Base-by-base conservation (phyloP, 2,329 filamentous ascomycete species). In the Bipolaris gigantea region DNA sequence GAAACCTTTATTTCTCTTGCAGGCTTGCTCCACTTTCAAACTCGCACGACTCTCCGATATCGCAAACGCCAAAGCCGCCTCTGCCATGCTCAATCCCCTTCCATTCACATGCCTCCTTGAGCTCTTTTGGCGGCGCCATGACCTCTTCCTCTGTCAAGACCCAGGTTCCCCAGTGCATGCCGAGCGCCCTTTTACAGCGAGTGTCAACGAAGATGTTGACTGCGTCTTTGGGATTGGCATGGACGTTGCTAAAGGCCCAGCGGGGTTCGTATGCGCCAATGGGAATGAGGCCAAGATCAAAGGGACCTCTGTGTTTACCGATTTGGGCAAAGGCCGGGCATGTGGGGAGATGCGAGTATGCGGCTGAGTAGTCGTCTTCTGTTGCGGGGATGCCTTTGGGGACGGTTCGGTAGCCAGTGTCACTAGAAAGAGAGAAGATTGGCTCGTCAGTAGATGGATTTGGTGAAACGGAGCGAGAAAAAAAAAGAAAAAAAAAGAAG, bases 101-200 rank as follows among this genome's bases (percentile, higher is more conserved):
- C 65, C 81, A 82, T 64, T 78, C 82, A 70, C 96, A 75, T 2
- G 92, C 92, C 70, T 89, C 80, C 73, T 81, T 87, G 57, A 97
- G 76, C 71, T 89, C 75, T 72, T 73, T 77, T 1, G 92, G 91
- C 41, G 93, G 93, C 76, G 96, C 92, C 52, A 92, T 73, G 1
- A 96, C 88, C 55, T 92, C 89, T 74, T 97, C 93, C 56, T 85
- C 81, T 0, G 92, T 96, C 63, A 96, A 75, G 0, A 90, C 87
- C 91, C 92, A 97, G 6, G 79, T 80, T 2, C 92, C 92, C 92
- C 92, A 97, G 71, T 97, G 93, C 64, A 97, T 96, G 1, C 85
- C 92, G 77, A 97, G 81, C 19, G 92, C 92, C 16, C 77, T 80
- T 65, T 83, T 80, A 77, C 92, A 97, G 62, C 82, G 83, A 0